Conservation (phyloP, 768 basidiomycete species). For the Terana coerulea region DNA sequence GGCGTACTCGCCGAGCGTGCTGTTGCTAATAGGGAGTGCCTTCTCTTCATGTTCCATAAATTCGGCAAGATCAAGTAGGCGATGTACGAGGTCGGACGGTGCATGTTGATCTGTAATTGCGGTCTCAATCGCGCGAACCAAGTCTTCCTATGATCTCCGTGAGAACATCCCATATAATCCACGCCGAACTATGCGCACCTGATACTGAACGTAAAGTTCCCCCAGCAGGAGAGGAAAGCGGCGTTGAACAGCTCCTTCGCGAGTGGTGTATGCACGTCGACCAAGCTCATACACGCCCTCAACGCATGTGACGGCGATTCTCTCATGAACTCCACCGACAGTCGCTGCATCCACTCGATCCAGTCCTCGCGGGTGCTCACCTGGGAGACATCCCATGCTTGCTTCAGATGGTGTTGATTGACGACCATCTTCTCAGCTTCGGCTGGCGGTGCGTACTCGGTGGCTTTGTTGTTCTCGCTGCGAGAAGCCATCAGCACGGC, state of each 20-base stretch:
- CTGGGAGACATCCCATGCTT: slow-evolving; percentile 89
- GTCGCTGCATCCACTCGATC: slow-evolving; percentile 91
- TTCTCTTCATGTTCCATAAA: slow-evolving; percentile 99
- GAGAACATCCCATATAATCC: too few species aligned
- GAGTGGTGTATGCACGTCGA: slow-evolving; percentile 86
- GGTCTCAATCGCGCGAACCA: slow-evolving; percentile 83
- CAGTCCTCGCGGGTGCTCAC: slow-evolving; percentile 82
- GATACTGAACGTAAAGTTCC: slow-evolving; percentile 94
- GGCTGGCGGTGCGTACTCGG: slow-evolving; percentile 71
- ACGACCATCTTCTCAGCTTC: slow-evolving; percentile 89
- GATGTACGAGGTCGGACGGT: slow-evolving; percentile 86
- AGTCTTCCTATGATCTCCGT: slow-evolving; percentile 66
- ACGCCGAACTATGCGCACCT: slow-evolving; percentile 46
- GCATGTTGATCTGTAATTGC: slow-evolving; percentile 77
- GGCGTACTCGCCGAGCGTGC: slow-evolving; percentile 91
- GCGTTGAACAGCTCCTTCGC: slow-evolving; percentile 97
- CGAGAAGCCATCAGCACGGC: slow-evolving; percentile 1
- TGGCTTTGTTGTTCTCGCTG: slow-evolving; percentile 48
- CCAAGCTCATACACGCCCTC: slow-evolving; percentile 90
- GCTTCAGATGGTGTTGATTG: slow-evolving; percentile 95
- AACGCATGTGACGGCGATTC: slow-evolving; percentile 98
- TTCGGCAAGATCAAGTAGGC: slow-evolving; percentile 89
- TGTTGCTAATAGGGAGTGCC: slow-evolving; percentile 87
- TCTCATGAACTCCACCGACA: slow-evolving; percentile 95
- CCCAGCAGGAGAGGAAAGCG: slow-evolving; percentile 97